Conservation (phyloP, 2,329 filamentous ascomycete genomes). For the Cadophora luteo-olivacea region DNA sequence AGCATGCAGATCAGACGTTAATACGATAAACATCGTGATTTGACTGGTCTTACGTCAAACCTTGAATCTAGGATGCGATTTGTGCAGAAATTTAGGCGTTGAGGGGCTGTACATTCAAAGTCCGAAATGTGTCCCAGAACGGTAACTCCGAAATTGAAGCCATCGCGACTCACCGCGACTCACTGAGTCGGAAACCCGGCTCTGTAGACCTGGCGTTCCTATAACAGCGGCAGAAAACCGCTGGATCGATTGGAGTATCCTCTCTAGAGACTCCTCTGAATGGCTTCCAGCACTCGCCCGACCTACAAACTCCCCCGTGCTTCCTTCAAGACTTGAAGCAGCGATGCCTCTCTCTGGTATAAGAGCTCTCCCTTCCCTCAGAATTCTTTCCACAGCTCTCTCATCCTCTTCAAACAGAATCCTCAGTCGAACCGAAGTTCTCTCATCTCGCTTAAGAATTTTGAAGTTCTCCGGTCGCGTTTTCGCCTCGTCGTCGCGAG, state of each 20-base stretch:
- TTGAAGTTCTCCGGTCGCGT: not conserved
- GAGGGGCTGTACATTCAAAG: too few relatives aligned
- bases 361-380: not conserved
- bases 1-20: too few relatives aligned
- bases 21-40: too few relatives aligned
- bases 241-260: not conserved
- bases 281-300: not conserved
- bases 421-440: not conserved
- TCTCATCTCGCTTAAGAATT: not conserved
- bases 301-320: not conserved
- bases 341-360: not conserved
- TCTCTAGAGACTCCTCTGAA: not conserved
- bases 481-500: slow-evolving; percentile 10
- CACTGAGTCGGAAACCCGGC: not conserved
- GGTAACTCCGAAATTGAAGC: not conserved
- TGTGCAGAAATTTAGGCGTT: too few relatives aligned
- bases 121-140: too few relatives aligned
- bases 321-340: not conserved
- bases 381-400: not conserved
- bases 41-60: too few relatives aligned
- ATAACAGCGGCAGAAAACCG: not conserved
- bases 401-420: slow-evolving; percentile 10
- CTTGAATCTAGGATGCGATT: too few relatives aligned
- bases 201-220: not conserved
- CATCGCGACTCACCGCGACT: too few relatives aligned